A percentile compares a stretch with the other conserved stretches of the same genome.
These are phyloP conservation scores for Dipteronia dyeriana DNA, from an alignment of 345 rosid genomes.

Conservation along the genomic window DNA sequence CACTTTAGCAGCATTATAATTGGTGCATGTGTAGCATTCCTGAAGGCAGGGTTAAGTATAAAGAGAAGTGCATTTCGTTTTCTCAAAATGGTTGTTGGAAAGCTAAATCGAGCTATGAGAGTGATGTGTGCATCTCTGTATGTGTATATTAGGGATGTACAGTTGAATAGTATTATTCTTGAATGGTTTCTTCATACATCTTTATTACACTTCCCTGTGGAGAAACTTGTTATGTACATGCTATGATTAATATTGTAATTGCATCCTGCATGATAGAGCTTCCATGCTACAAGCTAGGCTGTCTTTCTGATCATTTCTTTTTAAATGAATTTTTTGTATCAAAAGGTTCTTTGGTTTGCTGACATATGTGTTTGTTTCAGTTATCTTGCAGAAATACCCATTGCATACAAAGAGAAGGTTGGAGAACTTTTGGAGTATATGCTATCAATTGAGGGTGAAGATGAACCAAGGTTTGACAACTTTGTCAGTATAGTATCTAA, in stretches of 20 bases:
- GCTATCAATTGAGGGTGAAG: constrained; percentile 85
- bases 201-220: neutral
- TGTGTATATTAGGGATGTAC: neutral
- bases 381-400: constrained; percentile 89
- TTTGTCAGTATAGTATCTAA: constrained; percentile 6
- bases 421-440: constrained; percentile 65
- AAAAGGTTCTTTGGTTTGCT: neutral
- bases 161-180: neutral
- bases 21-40: neutral
- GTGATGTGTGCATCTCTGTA: neutral
- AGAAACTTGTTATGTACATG: neutral
- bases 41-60: neutral
- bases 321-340: neutral
- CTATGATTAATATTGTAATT: neutral
- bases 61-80: neutral
- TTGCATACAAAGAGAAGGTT: constrained; percentile 75
- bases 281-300: constrained; percentile 1
- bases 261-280: neutral
- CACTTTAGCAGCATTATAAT: neutral
- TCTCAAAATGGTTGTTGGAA: neutral
- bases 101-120: neutral
- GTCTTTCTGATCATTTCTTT: neutral
- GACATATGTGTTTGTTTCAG: constrained; percentile 37
- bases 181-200: neutral
- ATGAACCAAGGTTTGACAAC: constrained; percentile 69